Evolutionary conservation across 2,329 filamentous ascomycete genomes (phyloP).

Genomic region (Conoideocrella luteorostrata): DNA sequence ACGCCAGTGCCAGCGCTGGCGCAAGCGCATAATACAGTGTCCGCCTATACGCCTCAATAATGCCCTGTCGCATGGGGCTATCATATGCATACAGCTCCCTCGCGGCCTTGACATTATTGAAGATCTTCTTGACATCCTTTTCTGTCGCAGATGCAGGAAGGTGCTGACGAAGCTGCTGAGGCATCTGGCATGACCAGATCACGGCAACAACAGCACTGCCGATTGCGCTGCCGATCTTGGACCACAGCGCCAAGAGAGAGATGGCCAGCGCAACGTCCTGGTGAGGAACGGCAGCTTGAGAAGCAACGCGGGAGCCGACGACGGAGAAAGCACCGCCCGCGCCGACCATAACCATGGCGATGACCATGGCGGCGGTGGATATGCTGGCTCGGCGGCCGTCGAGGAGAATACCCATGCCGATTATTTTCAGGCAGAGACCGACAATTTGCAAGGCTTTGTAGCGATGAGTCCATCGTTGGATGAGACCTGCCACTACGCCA

Average conservation of each 20-base stretch:
- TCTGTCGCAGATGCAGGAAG: conserved; percentile 17
- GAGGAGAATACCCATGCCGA: conserved; percentile 30
- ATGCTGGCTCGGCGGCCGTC: conserved; percentile 21
- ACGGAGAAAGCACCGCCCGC: conserved; percentile 29
- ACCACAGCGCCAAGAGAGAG: conserved; percentile 28
- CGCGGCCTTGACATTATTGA: conserved; percentile 24
- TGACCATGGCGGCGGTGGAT: conserved; percentile 25
- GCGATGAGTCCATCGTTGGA: conserved; percentile 28
- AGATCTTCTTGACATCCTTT: conserved; percentile 19
- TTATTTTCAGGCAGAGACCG: conserved; percentile 27
- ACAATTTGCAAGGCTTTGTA: conserved; percentile 32
- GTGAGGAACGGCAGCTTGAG: conserved; percentile 32
- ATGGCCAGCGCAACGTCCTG: conserved; percentile 29
- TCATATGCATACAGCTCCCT: conserved; percentile 17
- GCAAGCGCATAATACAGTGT: conserved; percentile 29
- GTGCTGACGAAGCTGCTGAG: conserved; percentile 16
- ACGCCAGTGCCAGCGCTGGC: conserved; percentile 22
- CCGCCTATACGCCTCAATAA: conserved; percentile 24
- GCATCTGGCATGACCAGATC: conserved; percentile 29
- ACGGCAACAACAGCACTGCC: conserved; percentile 28
- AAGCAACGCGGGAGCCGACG: conserved; percentile 29
- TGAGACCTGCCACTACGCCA: conserved; percentile 24
- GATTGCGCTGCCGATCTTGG: conserved; percentile 27
- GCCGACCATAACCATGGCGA: conserved; percentile 28
- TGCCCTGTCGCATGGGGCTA: conserved; percentile 28